Base-by-base conservation (phyloP, 2,329 filamentous ascomycete genomes). In the Scedosporium apiospermum region DNA sequence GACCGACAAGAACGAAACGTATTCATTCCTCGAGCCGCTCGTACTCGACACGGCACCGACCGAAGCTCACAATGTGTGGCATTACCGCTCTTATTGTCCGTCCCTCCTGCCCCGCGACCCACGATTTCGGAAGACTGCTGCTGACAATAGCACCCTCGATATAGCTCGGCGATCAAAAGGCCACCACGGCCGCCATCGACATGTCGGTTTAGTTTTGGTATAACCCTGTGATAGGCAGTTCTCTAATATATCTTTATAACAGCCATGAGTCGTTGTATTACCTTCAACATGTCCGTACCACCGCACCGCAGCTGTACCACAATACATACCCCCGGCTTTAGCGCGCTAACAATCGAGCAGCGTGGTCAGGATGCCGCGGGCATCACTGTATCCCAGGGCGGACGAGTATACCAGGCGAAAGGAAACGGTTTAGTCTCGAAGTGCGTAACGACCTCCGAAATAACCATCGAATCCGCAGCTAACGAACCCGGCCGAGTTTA, bases 311-410 rank as follows among this genome's bases (percentile, higher is more conserved):
- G 7, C 30, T 21, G 26, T 21, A 14, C 49, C 59, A 57, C 61
- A 60, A n/a, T n/a, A n/a, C n/a, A n/a, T n/a, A n/a, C n/a, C n/a
- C n/a, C n/a, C n/a, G 64, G 72, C 64, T 23, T 18, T 49, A 14
- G 71, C 69, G 1, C 69, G 70, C 57, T 70, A 60, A 62, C 58
- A 14, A 6, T 53, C 10, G 49, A 62, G 69, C 75, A 92, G 72
- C 84, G 90, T 70, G 90, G 91, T 61, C 91, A 96, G 74, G 92
- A 96, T 87, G 92, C 92, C 59, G 90, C 87, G 62, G 92, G 92
- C 66, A 93, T 96, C 68, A 86, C 91, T 79, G 69, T 91, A 81
- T 80, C 88, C 82, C 68, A 82, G 78, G 90, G 90, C 42, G 92
- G 93, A 65, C 83, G 91, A 53, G 88, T 96, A 67, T 93, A 88